Evolutionary conservation across 2,329 filamentous ascomycete species (phyloP), one percentile per base, ranked within the genome.

Genomic region (Fusarium hostae): DNA sequence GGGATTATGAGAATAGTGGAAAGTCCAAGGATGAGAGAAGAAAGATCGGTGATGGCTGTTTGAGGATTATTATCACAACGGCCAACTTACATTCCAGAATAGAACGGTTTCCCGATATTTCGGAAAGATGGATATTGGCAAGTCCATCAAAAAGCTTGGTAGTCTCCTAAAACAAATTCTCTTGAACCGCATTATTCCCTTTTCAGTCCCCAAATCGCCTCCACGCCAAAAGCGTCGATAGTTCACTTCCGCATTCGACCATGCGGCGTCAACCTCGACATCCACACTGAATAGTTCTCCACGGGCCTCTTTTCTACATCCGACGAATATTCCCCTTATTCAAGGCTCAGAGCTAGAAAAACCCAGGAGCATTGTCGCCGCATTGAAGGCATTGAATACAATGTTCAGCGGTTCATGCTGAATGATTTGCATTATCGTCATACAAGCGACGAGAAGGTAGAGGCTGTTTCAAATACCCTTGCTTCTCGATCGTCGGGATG

Each of bases 261-360:
- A 47, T 9, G 66, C 40, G 70, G 70, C 70, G 70, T 66, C 45
- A 63, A 58, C 15, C 60, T 72, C 61, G 26, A 18, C 16, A 44
- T 28, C 35, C 24, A 35, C 35, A 40, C 28, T 9, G 18, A 54
- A 45, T 50, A 41, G 16, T 62, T 35, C 18, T 24, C 34, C 30
- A 44, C 9, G 16, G 24, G 39, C 16, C 24, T 24, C 18, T 51
- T 37, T 24, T 40, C 35, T 54, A 20, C 24, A 12, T 5, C 18
- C 6, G 34, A 51, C 15, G 28, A 22, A 8, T 10, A 24, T 32
- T 40, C 44, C 15, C n/a, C 28, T 30, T 28, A 6, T 37, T 24
- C 6, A 18, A 18, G 32, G 24, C 20, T 28, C 15, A 18, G 13
- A 24, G 34, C 48, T 37, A 28, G 39, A 30, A 48, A 32, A 41